Evolutionary conservation across 768 basidiomycete genomes (phyloP).

Genomic region (Ramaria rubella): DNA sequence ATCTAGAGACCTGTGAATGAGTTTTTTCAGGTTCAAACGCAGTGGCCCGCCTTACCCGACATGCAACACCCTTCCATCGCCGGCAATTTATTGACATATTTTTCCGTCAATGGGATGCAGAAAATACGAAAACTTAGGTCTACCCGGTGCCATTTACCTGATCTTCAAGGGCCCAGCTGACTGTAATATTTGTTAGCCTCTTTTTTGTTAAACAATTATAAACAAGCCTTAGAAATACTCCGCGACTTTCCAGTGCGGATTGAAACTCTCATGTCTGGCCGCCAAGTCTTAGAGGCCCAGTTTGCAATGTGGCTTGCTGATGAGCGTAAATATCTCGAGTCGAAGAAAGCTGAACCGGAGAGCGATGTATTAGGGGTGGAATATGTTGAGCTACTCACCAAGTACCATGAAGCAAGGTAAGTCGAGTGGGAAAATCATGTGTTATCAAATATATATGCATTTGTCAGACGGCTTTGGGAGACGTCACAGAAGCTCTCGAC

Average conservation of each 20-base stretch:
- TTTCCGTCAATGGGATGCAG: slow-evolving; percentile 27
- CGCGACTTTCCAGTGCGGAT: background rate
- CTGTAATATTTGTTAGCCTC: no score
- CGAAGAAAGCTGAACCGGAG: slow-evolving; percentile 26
- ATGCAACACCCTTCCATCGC: slow-evolving; percentile 22
- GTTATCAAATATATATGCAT: background rate
- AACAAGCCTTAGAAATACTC: background rate
- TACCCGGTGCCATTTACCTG: no score
- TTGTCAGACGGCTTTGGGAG: background rate
- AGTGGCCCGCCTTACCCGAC: slow-evolving; percentile 23
- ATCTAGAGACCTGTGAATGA: slow-evolving; percentile 28
- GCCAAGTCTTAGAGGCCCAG: background rate
- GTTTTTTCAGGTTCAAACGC: slow-evolving; percentile 28
- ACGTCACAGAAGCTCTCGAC: background rate
- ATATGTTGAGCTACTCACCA: background rate
- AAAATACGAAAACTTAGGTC: slow-evolving; percentile 30
- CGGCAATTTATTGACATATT: slow-evolving; percentile 29
- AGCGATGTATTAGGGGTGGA: slow-evolving; percentile 39
- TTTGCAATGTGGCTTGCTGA: background rate
- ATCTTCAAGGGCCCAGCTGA: no score
- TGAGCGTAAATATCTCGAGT: background rate
- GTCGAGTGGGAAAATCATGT: no score
- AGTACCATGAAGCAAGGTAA: background rate
- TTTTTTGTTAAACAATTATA: no score
- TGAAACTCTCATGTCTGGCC: background rate